Evolutionary conservation across 257 asterid genomes (phyloP), one percentile per base, ranked within the genome.

Genomic region (Solanum lycopersicoides): DNA sequence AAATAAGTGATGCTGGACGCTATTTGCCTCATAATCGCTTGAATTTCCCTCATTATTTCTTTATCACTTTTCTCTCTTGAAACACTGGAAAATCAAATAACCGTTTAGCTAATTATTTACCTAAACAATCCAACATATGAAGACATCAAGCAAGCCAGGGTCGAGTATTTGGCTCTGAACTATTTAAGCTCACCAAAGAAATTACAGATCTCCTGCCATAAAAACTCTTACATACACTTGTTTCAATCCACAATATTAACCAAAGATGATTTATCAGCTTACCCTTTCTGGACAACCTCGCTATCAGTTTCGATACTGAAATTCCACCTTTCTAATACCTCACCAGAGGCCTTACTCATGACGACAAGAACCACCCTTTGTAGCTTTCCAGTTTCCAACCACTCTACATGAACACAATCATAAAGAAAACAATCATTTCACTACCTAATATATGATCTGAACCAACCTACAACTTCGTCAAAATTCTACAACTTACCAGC

Each of bases 271-370:
- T 28, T 14, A 83, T 23, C 37, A 87, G 50, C 82, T 91, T 95
- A 97, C 98, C 99, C 98, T 84, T 91, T 94, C n/a, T 95, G 97
- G 12, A 95, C 95, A 47, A 97, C 98, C 87, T 95, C 99, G 1
- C 88, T 85, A 45, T 97, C 98, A 7, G 98, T 94, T 88, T 97
- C 98, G 37, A 95, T 92, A 63, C 96, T 94, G 93, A 95, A 97
- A 91, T 97, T 96, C 98, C 98, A 97, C 94, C 99, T 95, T 93
- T 96, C 98, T 63, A 97, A 84, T 76, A 97, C 99, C 86, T 97
- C 99, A 86, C 96, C 94, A 56, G 89, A 93, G 32, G 92, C 92
- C 91, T 95, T 96, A 92, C 98, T 94, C 99, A 96, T 96, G 87
- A 96, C 95, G 85, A 96, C 99, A 68, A 96, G 93, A 83, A 97